These are phyloP conservation scores for Colletotrichum paranaense DNA, from an alignment of 2,329 filamentous ascomycete species.

Conservation along the genomic window DNA sequence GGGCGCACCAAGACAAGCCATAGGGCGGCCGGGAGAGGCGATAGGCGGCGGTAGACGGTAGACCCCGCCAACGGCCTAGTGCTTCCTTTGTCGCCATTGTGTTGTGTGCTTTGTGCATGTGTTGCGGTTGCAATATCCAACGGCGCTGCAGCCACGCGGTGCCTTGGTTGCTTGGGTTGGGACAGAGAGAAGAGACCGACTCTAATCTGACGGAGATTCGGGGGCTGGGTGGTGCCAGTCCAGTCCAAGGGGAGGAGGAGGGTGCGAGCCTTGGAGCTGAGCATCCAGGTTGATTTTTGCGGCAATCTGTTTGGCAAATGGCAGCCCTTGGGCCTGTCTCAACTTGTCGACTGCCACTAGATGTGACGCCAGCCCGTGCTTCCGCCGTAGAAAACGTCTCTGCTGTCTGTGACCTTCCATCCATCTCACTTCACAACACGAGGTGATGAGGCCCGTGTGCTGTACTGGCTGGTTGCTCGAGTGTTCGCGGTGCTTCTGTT, in stretches of 20 bases:
- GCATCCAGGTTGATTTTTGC: neutral
- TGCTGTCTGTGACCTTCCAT: slow-evolving; percentile 7
- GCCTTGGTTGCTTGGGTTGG: neutral
- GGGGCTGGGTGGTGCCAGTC: neutral
- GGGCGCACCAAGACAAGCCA: slow-evolving; percentile 26
- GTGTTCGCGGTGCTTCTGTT: neutral
- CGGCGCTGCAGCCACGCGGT: slow-evolving; percentile 31
- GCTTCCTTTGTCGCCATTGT: slow-evolving; percentile 22
- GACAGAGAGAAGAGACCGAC: neutral
- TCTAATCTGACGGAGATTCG: slow-evolving; percentile 15
- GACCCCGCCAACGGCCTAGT: slow-evolving; percentile 22
- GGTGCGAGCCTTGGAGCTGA: slow-evolving; percentile 3
- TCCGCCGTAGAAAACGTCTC: slow-evolving; percentile 29
- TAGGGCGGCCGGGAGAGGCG: slow-evolving; percentile 16
- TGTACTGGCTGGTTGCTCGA: neutral
- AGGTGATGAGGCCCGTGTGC: slow-evolving; percentile 21
- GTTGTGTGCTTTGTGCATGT: slow-evolving; percentile 22
- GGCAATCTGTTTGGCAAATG: neutral
- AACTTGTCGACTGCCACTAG: slow-evolving; percentile 16
- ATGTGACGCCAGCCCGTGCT: slow-evolving; percentile 34
- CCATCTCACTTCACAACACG: slow-evolving; percentile 29
- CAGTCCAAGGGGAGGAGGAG: neutral
- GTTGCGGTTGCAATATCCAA: slow-evolving; percentile 24
- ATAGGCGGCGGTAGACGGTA: neutral
- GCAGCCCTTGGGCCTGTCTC: slow-evolving; percentile 22